These are phyloP conservation scores for Clathrus columnatus DNA, from an alignment of 768 basidiomycete species.

Conservation along the genomic window DNA sequence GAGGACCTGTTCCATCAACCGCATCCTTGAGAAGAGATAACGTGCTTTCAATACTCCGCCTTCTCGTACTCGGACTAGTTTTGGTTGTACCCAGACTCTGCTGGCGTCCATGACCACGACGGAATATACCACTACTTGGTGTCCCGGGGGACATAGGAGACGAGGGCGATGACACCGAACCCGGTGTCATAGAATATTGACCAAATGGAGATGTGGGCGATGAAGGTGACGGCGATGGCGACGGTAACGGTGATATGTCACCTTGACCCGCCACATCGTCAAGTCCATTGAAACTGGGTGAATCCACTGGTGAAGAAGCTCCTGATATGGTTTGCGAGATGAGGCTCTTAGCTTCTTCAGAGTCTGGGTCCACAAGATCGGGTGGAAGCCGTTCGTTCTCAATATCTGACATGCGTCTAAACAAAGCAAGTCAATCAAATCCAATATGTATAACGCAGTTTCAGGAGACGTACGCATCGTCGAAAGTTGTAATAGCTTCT, in stretches of 20 bases:
- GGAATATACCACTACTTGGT: conserved; percentile 35
- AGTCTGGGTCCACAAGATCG: conserved; percentile 72
- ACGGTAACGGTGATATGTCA: conserved; percentile 17
- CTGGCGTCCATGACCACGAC: conserved; percentile 64
- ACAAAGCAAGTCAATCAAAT: neutral
- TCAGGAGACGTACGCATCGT: conserved; percentile 73
- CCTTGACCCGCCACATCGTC: conserved; percentile 20
- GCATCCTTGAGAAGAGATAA: conserved; percentile 93
- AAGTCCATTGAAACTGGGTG: conserved; percentile 24
- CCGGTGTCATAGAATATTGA: conserved; percentile 16
- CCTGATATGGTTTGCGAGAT: conserved; percentile 49
- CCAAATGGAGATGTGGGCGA: conserved; percentile 29
- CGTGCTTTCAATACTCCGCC: conserved; percentile 90
- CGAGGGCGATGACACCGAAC: conserved; percentile 18
- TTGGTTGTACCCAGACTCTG: conserved; percentile 89
- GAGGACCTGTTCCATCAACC: conserved; percentile 55
- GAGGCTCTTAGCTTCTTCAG: conserved; percentile 56
- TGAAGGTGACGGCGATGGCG: conserved; percentile 30
- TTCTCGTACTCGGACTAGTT: conserved; percentile 87
- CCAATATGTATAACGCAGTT: neutral
- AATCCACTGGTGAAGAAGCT: conserved; percentile 25
- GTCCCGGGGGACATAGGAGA: conserved; percentile 15
- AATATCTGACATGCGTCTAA: conserved; percentile 91
- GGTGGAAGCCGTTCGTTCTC: conserved; percentile 99
- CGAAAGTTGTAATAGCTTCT: conserved; percentile 87